Conservation (phyloP, 148 eudicot species). For the Heliosperma pusillum region DNA sequence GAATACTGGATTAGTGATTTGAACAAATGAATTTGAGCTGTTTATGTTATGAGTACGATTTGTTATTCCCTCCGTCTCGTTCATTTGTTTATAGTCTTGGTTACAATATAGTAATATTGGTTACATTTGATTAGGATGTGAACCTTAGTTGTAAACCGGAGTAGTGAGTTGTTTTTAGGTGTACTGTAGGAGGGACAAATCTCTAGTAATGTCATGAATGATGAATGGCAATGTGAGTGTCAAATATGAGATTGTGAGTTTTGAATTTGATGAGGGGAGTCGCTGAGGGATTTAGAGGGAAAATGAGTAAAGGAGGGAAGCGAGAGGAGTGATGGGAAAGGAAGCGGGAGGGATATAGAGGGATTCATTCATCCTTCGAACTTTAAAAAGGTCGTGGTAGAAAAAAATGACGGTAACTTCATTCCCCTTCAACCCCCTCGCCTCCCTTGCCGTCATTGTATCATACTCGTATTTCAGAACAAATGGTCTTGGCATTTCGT, state of each 20-base stretch:
- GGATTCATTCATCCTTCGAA: neutral
- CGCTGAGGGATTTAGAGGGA: neutral
- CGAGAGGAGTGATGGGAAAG: neutral
- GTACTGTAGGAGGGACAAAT: neutral
- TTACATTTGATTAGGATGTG: neutral
- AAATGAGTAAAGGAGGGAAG: neutral
- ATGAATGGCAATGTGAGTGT: neutral
- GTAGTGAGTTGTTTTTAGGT: neutral
- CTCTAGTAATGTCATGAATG: neutral
- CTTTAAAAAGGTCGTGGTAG: neutral
- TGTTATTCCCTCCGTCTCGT: too few relatives aligned
- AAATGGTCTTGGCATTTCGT: neutral
- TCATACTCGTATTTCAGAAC: neutral
- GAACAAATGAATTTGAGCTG: too few relatives aligned
- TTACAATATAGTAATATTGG: neutral
- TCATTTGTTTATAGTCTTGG: neutral
- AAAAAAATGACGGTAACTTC: neutral
- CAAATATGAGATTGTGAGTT: slow-evolving; percentile 6
- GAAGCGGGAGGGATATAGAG: too few relatives aligned
- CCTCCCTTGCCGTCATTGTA: neutral
- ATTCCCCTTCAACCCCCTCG: neutral
- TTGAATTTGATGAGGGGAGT: neutral
- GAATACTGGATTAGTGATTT: too few relatives aligned
- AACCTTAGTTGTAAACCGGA: neutral
- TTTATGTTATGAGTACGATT: too few relatives aligned